Evolutionary conservation across 306 rosid species (phyloP), one percentile per base, ranked within the genome.

Genomic region (Cucurbita maxima): DNA sequence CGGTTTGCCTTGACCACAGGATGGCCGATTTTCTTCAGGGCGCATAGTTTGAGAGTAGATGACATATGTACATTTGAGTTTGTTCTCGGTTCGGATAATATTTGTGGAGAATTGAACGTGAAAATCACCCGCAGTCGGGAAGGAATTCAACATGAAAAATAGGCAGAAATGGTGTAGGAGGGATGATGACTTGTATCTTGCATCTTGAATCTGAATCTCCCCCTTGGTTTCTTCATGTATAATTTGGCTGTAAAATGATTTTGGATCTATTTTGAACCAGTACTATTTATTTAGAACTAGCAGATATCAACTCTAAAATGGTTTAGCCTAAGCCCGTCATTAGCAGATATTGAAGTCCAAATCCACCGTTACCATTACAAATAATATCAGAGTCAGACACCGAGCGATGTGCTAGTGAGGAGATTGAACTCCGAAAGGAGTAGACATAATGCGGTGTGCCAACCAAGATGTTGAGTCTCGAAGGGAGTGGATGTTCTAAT

Each of bases 41-140:
- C 9, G 20, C 45, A 58, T 62, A 8, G 62, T 18, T 43, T 75
- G 70, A 75, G 2, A 16, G 50, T 30, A 22, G 12, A 30, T 50
- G 77, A 59, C 44, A 48, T 8, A 44, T 75, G 77, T 75, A 34
- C 14, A 44, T 47, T 75, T 47, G 71, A 75, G 71, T 30, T 75
- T 25, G 54, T 73, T 15, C 25, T 57, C 9, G 8, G 30, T 58
- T 8, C 22, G 47, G 30, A 57, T n/a, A 73, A 57, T 22, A 5
- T 56, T 36, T 73, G 76, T 19, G 12, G 41, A 5, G 45, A 73
- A 58, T 18, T 70, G 38, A 43, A 41, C 22, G 72, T 75, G 55
- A 73, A 37, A 62, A 72, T 62, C 44, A 62, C 15, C 25, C 55
- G 64, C 37, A 55, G 9, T 7, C 3, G 10, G 30, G 60, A 59